Percentiles rank a stretch among this genome's conserved stretches.
Conservation (phyloP, 2,329 filamentous ascomycete species). For the Cordyceps fumosorosea region DNA sequence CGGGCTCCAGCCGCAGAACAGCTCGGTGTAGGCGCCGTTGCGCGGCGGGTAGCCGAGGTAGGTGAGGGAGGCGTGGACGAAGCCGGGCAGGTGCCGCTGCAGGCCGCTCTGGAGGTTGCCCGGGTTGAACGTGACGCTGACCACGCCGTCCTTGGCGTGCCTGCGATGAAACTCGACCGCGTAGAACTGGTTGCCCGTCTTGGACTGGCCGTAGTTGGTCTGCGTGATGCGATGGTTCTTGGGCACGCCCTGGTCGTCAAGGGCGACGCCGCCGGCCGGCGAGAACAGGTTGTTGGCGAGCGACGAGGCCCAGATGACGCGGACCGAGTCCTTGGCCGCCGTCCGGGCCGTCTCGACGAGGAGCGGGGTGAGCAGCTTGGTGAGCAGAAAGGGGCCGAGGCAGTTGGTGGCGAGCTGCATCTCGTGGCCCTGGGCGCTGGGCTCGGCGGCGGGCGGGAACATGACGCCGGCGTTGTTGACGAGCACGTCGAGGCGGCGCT, state of each 20-base stretch:
- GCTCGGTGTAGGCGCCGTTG: slow-evolving; percentile 11
- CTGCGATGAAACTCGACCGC: slow-evolving; percentile 20
- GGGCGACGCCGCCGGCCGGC: slow-evolving; percentile 4
- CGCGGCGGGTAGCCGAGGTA: slow-evolving; percentile 10
- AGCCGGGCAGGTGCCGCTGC: slow-evolving; percentile 18
- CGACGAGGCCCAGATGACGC: slow-evolving; percentile 20
- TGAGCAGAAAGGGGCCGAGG: slow-evolving; percentile 30
- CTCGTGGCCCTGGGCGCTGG: slow-evolving; percentile 30
- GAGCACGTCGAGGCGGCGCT: slow-evolving; percentile 26
- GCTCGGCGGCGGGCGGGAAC: slow-evolving; percentile 26
- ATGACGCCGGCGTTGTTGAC: slow-evolving; percentile 34
- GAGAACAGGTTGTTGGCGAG: slow-evolving; percentile 16
- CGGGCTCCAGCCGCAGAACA: slow-evolving; percentile 17
- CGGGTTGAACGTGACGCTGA: slow-evolving; percentile 25
- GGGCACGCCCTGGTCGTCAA: background rate
- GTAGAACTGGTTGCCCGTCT: slow-evolving; percentile 19
- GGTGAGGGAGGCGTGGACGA: slow-evolving; percentile 13
- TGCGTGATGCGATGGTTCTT: slow-evolving; percentile 14
- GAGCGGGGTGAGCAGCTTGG: slow-evolving; percentile 26
- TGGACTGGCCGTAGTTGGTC: slow-evolving; percentile 20
- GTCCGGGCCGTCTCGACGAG: slow-evolving; percentile 22
- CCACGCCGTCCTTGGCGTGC: slow-evolving; percentile 17
- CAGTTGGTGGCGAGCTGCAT: slow-evolving; percentile 33
- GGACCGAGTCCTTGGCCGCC: slow-evolving; percentile 18
- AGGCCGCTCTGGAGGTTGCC: slow-evolving; percentile 28